Conservation (phyloP, 2,329 filamentous ascomycete species). For the Verticillium klebahnii region DNA sequence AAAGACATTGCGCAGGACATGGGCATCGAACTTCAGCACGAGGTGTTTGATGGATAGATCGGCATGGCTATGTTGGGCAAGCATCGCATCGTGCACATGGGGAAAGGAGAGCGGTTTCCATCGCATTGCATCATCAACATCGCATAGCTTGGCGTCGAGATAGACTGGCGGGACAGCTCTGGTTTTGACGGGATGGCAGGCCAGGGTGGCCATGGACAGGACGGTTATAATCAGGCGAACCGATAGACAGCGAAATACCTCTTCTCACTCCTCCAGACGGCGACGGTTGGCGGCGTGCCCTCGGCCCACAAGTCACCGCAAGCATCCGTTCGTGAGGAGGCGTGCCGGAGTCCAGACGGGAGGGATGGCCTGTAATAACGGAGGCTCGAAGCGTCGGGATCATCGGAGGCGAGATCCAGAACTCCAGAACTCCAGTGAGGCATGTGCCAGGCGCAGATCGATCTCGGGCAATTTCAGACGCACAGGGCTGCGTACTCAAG, state of each 20-base stretch:
- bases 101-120: neutral
- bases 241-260: neutral
- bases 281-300: neutral
- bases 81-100: neutral
- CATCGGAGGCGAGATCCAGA: neutral
- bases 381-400: neutral
- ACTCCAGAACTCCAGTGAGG: neutral
- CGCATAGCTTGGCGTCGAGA: neutral
- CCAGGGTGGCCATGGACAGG: neutral
- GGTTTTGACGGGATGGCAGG: neutral
- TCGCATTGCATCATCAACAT: neutral
- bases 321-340: neutral
- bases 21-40: constrained; percentile 85
- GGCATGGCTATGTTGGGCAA: neutral
- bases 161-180: neutral
- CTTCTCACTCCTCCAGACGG: neutral
- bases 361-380: too few species aligned
- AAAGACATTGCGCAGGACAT: constrained; percentile 83
- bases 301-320: neutral
- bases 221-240: neutral
- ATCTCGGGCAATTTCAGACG: neutral
- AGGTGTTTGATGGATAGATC: constrained; percentile 74
- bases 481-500: neutral
- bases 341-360: neutral
- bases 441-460: neutral